A percentile compares a stretch with the other conserved stretches of the same genome.
phyloP scores from a whole-genome alignment of 768 basidiomycete genomes.

The Phylloporus scabripes region DNA sequence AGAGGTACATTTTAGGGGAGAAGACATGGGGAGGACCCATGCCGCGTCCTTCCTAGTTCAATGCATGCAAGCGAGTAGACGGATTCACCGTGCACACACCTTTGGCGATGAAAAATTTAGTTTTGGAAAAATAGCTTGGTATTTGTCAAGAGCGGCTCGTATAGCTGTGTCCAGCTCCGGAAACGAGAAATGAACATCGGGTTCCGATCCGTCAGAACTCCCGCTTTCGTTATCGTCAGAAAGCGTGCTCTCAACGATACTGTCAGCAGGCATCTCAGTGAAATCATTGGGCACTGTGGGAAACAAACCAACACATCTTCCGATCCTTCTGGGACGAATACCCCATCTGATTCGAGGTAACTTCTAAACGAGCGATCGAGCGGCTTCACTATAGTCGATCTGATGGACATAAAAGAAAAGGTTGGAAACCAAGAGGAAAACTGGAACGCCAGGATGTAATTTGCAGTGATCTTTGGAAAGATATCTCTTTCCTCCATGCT shows the following conservation, averaged over 20 bases:
- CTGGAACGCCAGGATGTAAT: conserved; percentile 66
- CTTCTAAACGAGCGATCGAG: conserved; percentile 55
- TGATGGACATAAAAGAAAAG: conserved; percentile 60
- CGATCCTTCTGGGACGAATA: conserved; percentile 77
- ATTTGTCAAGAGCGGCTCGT: conserved; percentile 54
- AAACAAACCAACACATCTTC: conserved; percentile 58
- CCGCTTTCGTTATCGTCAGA: conserved; percentile 52
- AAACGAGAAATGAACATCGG: conserved; percentile 53
- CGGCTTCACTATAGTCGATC: conserved; percentile 70
- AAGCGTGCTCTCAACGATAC: conserved; percentile 48
- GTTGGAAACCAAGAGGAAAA: conserved; percentile 82
- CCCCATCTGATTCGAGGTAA: conserved; percentile 81
- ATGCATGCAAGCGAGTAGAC: neutral
- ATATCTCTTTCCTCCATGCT: neutral
- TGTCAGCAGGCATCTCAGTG: conserved; percentile 21
- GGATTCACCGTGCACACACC: conserved; percentile 36
- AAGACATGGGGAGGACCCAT: conserved; percentile 82
- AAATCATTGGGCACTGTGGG: neutral
- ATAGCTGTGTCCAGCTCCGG: conserved; percentile 78
- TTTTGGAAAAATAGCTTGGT: conserved; percentile 89
- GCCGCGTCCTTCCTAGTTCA: conserved; percentile 67
- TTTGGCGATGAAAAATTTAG: conserved; percentile 95
- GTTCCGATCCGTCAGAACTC: conserved; percentile 31
- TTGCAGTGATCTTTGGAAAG: conserved; percentile 49
- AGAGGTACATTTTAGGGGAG: conserved; percentile 80